These are phyloP conservation scores for Canna indica DNA, from an alignment of 176 grass and related monocot species.

Conservation along the genomic window DNA sequence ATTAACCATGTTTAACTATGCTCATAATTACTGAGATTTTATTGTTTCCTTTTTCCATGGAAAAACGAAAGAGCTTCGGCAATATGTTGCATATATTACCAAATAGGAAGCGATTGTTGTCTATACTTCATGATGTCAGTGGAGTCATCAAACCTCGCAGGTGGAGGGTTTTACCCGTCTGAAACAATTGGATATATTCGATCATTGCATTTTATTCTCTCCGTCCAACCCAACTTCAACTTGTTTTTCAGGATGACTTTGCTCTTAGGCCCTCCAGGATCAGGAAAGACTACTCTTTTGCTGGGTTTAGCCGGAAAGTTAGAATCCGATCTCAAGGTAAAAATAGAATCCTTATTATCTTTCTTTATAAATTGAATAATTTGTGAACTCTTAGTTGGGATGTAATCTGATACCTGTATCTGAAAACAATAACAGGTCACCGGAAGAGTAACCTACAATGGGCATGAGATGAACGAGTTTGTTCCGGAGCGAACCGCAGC, in stretches of 20 bases:
- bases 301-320: slow-evolving; percentile 78
- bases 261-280: slow-evolving; percentile 79
- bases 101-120: slow-evolving; percentile 53
- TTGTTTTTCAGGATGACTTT: slow-evolving; percentile 67
- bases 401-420: not conserved
- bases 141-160: slow-evolving; percentile 88
- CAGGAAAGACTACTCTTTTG: slow-evolving; percentile 87
- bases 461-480: slow-evolving; percentile 76
- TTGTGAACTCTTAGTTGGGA: not conserved
- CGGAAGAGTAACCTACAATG: slow-evolving; percentile 80
- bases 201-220: not conserved
- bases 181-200: not conserved
- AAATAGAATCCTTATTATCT: slow-evolving; percentile 1
- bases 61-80: slow-evolving; percentile 30
- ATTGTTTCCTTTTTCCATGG: slow-evolving; percentile 2
- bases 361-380: too few relatives aligned
- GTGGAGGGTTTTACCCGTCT: slow-evolving; percentile 16
- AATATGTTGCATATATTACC: slow-evolving; percentile 63
- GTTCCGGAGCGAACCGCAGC: slow-evolving; percentile 85
- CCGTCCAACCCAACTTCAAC: not conserved
- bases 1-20: not conserved
- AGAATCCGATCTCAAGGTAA: slow-evolving; percentile 59
- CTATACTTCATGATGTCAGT: slow-evolving; percentile 76
- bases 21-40: not conserved
- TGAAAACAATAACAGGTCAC: slow-evolving; percentile 31